Percentiles rank a stretch among this genome's conserved stretches.
These are phyloP conservation scores for Solanum hybrid DNA, from an alignment of 305 asterid genomes.

Conservation along the genomic window DNA sequence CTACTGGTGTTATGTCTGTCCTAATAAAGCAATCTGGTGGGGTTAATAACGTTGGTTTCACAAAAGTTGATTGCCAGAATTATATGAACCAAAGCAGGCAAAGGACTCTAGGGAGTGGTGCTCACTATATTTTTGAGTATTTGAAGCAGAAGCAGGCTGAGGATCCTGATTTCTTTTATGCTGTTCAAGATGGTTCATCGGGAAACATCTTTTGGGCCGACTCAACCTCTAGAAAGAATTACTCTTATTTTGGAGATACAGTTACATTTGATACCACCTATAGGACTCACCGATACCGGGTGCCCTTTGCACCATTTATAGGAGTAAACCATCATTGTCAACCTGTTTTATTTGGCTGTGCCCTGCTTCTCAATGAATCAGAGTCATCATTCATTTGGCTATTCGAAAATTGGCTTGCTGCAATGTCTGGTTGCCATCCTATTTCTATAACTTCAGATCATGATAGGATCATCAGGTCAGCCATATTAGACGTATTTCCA, in stretches of 20 bases:
- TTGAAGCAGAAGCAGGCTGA: constrained; percentile 54
- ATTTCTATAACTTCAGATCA: constrained; percentile 59
- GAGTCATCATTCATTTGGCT: constrained; percentile 58
- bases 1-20: not conserved
- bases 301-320: constrained; percentile 62
- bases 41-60: constrained; percentile 1
- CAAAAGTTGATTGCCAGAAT: constrained; percentile 3
- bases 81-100: constrained; percentile 13
- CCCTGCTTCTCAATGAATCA: constrained; percentile 53
- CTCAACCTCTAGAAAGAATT: constrained; percentile 39
- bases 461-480: constrained; percentile 46
- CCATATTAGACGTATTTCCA: constrained; percentile 44
- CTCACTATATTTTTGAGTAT: constrained; percentile 53
- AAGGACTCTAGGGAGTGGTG: constrained; percentile 57
- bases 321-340: constrained; percentile 71
- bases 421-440: constrained; percentile 47
- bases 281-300: constrained; percentile 53
- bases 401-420: constrained; percentile 54
- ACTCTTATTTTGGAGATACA: constrained; percentile 56
- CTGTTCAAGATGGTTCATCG: constrained; percentile 38
- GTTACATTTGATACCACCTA: constrained; percentile 61
- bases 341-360: constrained; percentile 64
- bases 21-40: constrained; percentile 2
- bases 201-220: constrained; percentile 73
- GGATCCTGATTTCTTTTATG: constrained; percentile 45